These are phyloP conservation scores for Zygnema circumcarinatum DNA, from an alignment of 139 green algal species.

Conservation along the genomic window DNA sequence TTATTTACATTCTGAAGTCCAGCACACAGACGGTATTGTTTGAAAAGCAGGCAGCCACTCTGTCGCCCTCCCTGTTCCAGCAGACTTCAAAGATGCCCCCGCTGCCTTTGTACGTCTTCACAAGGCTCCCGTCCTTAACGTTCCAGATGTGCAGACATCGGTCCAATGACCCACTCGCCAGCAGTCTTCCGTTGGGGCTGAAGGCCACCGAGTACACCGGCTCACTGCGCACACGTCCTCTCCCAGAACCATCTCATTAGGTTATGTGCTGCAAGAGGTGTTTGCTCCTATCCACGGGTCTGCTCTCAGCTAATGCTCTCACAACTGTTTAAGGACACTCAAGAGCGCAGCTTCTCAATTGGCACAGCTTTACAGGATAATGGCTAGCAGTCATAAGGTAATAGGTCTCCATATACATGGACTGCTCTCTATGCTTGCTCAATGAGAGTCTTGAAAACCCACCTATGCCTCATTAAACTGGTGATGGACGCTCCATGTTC, in stretches of 20 bases:
- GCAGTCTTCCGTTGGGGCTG: constrained; percentile 75
- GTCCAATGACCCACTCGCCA: constrained; percentile 85
- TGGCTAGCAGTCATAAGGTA: too few species aligned
- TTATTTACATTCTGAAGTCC: constrained; percentile 68
- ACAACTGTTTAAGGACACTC: background rate
- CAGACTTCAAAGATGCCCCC: constrained; percentile 87
- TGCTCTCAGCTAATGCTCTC: background rate
- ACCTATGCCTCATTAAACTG: constrained; percentile 73
- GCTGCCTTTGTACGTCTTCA: constrained; percentile 72
- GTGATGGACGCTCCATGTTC: constrained; percentile 71
- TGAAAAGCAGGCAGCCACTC: constrained; percentile 78
- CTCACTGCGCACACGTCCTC: constrained; percentile 57
- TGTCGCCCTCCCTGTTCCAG: constrained; percentile 77
- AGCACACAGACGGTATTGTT: constrained; percentile 79
- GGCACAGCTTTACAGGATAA: too few species aligned
- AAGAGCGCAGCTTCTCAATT: background rate
- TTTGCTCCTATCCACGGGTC: background rate
- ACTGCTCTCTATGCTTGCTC: too few species aligned
- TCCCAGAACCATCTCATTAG: background rate
- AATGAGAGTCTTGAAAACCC: too few species aligned
- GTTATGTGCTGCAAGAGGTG: too few species aligned
- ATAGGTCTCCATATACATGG: too few species aligned
- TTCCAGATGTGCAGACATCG: constrained; percentile 79
- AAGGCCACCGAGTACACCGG: constrained; percentile 87
- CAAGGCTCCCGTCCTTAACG: constrained; percentile 72